Evolutionary conservation across 78 protist species (phyloP).

Genomic region (Dictyostelium firmibasis): DNA sequence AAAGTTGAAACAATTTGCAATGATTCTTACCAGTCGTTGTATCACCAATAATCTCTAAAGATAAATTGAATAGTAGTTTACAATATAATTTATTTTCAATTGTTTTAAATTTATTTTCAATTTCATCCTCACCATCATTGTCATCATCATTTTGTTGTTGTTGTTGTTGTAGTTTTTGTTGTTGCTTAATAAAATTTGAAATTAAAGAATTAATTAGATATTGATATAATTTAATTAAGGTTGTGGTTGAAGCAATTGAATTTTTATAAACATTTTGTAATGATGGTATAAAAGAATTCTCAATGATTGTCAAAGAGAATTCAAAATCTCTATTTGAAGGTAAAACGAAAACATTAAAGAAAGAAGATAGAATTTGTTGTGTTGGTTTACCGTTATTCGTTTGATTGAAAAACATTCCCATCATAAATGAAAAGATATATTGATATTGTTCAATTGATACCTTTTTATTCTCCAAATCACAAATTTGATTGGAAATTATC

Average conservation of each 20-base stretch:
- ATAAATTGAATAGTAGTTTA: neutral
- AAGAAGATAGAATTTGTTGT: conserved; percentile 1
- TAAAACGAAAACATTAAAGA: conserved; percentile 6
- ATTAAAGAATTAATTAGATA: neutral
- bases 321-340: conserved; percentile 3
- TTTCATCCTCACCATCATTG: neutral
- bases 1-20: neutral
- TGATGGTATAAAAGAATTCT: conserved; percentile 9
- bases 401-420: neutral
- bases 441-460: neutral
- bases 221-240: neutral
- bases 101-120: neutral
- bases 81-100: neutral
- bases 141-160: neutral
- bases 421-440: neutral
- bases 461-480: conserved; percentile 8
- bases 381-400: neutral
- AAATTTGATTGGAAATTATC: conserved; percentile 15
- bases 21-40: neutral
- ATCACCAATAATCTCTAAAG: conserved; percentile 8
- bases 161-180: neutral
- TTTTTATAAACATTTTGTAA: neutral
- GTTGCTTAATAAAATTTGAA: neutral
- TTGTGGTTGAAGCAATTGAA: neutral
- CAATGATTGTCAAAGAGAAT: neutral